These are phyloP conservation scores for Trichoderma semiorbis DNA, from an alignment of 2,329 filamentous ascomycete genomes.

Conservation along the genomic window DNA sequence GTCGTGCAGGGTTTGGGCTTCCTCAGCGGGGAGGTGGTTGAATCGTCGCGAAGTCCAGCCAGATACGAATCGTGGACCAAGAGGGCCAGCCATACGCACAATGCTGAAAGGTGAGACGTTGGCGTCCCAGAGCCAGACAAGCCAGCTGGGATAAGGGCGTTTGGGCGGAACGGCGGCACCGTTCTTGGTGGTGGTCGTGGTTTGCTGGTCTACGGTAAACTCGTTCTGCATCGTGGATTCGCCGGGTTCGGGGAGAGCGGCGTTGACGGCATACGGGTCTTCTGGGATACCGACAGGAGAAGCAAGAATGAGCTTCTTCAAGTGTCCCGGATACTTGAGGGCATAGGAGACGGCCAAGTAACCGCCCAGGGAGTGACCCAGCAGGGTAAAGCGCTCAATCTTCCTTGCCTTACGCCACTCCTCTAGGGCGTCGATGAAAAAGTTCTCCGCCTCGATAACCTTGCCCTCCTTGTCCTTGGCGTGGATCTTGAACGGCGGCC, in stretches of 20 bases:
- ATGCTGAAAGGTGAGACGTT: constrained; percentile 95
- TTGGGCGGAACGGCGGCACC: constrained; percentile 37
- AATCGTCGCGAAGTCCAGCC: constrained; percentile 94
- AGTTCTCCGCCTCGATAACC: constrained; percentile 84
- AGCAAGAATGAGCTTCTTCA: constrained; percentile 95
- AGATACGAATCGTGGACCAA: constrained; percentile 87
- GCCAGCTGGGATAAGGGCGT: constrained; percentile 73
- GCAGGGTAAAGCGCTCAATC: constrained; percentile 87
- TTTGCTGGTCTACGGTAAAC: constrained; percentile 70
- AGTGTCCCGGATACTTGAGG: constrained; percentile 87
- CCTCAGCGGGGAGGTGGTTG: constrained; percentile 75
- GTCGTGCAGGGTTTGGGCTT: constrained; percentile 81
- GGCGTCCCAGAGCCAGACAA: constrained; percentile 92
- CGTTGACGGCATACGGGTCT: constrained; percentile 82
- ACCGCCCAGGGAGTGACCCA: constrained; percentile 90
- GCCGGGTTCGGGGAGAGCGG: constrained; percentile 72
- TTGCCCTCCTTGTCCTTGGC: constrained; percentile 77
- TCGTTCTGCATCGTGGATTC: constrained; percentile 73
- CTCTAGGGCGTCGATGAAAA: constrained; percentile 94
- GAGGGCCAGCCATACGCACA: constrained; percentile 79
- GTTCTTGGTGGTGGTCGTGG: constrained; percentile 48
- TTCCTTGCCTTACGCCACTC: constrained; percentile 90
- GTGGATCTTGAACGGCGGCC: constrained; percentile 79
- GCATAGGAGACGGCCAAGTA: constrained; percentile 95
- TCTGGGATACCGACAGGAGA: constrained; percentile 94